Percentiles rank a stretch among this genome's conserved stretches.
phyloP scores from a whole-genome alignment of 352 stramenopile species.

The Phytopythium sindhum region DNA sequence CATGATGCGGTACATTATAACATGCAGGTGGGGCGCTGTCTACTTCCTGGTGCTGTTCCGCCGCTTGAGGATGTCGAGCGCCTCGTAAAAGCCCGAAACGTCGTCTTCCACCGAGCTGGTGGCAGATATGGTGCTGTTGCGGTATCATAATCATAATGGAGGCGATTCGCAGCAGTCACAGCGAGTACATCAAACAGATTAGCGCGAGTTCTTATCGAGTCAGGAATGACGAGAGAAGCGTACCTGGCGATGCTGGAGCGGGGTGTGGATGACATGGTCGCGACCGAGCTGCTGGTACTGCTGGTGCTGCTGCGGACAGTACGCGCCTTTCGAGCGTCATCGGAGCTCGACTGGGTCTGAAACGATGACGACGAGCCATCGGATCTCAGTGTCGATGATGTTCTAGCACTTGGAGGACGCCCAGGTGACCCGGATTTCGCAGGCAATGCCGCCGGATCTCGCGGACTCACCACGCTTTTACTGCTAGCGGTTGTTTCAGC shows the following conservation, averaged over 20 bases:
- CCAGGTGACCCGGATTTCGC: conserved; percentile 27
- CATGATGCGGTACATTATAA: neutral
- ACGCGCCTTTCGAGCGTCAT: conserved; percentile 11
- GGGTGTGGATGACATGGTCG: conserved; percentile 12
- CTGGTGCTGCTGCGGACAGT: conserved; percentile 8
- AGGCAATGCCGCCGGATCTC: neutral
- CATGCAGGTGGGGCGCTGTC: neutral
- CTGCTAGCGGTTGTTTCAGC: neutral
- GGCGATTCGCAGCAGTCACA: neutral
- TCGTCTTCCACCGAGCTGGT: conserved; percentile 66
- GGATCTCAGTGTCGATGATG: neutral
- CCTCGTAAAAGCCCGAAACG: conserved; percentile 75
- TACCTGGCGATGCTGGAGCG: conserved; percentile 36
- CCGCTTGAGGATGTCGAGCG: conserved; percentile 70
- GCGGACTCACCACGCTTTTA: neutral
- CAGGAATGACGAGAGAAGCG: neutral
- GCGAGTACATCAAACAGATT: neutral
- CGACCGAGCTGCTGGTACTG: conserved; percentile 9
- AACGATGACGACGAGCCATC: conserved; percentile 8
- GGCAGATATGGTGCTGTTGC: conserved; percentile 3
- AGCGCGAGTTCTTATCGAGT: neutral
- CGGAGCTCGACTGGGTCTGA: neutral
- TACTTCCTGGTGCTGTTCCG: conserved; percentile 34
- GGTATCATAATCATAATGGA: neutral
- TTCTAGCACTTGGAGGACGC: conserved; percentile 15